Base-by-base conservation (phyloP, 1,284 basidiomycete genomes). In the Puccinia coronata region DNA sequence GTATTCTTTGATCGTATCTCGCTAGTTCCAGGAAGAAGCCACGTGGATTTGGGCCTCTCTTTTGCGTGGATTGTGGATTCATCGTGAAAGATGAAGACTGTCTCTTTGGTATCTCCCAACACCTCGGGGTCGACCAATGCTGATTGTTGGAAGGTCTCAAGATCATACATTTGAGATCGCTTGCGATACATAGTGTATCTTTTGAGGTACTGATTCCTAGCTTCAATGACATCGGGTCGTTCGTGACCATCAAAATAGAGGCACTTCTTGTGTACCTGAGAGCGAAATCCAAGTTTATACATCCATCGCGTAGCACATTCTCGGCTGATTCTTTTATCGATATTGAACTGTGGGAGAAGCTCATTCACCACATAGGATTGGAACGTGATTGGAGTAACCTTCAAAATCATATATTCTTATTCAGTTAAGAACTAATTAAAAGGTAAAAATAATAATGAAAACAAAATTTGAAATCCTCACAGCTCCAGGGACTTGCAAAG, bases 181-280 rank as follows among this genome's bases (percentile, higher is more conserved):
- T 67, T 69, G 6, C 63, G 2, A 28, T 53, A 67, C 63, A 67
- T 69, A n/a, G 4, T 18, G 28, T 71, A 71, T 4, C 34, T 43
- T 71, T 74, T n/a, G 2, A 74, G 12, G 53, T 43, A 74, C n/a
- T n/a, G n/a, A n/a, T n/a, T n/a, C n/a, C n/a, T n/a, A n/a, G n/a
- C n/a, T n/a, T n/a, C n/a, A n/a, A n/a, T n/a, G n/a, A n/a, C n/a
- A n/a, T 18, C 31, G 16, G 43, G 57, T n/a, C 75, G 41, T 47
- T 69, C 28, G 20, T 69, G 75, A 5, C 75, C 75, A 55, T 77
- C 75, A 55, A 53, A 77, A 41, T 77, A 77, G 31, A 77, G 75
- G 36, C 43, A 53, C 36, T 77, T 77, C 36, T 53, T 65, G 59
- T 65, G 51, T 23, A 51, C 57, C 28, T 65, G 55, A 51, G 63